Evolutionary conservation across 345 rosid genomes (phyloP).

Genomic region (Citrus cavaleriei): DNA sequence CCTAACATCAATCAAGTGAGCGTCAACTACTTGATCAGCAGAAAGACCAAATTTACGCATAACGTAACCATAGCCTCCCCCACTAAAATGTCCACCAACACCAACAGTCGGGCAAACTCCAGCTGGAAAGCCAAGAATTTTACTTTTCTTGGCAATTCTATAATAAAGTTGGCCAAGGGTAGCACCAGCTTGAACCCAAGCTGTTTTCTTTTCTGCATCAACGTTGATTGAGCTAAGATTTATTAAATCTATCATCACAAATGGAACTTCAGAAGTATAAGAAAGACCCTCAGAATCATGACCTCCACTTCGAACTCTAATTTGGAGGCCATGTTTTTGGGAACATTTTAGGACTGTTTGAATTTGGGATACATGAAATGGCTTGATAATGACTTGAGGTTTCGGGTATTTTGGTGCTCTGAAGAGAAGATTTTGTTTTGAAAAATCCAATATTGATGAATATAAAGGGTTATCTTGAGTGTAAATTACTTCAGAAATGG

Average conservation of each 20-base stretch:
- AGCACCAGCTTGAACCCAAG: background rate
- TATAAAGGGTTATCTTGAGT: background rate
- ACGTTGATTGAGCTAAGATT: background rate
- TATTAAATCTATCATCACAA: background rate
- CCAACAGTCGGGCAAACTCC: slow-evolving; percentile 36
- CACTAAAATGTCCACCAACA: slow-evolving; percentile 28
- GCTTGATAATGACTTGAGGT: slow-evolving; percentile 25
- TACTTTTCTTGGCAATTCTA: slow-evolving; percentile 26
- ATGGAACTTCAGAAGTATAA: slow-evolving; percentile 20
- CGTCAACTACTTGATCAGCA: slow-evolving; percentile 39
- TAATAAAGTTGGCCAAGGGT: slow-evolving; percentile 35
- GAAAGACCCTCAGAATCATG: slow-evolving; percentile 39
- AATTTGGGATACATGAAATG: slow-evolving; percentile 22
- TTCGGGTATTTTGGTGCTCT: background rate
- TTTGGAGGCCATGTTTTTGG: slow-evolving; percentile 18
- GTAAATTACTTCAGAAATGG: background rate
- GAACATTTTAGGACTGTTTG: slow-evolving; percentile 28
- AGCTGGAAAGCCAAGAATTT: slow-evolving; percentile 29
- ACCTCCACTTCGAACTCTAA: slow-evolving; percentile 36
- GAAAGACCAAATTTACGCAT: slow-evolving; percentile 30
- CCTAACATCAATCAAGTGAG: slow-evolving; percentile 25
- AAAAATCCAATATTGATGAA: background rate
- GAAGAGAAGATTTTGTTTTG: background rate
- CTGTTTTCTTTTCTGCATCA: background rate
- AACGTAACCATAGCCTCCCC: slow-evolving; percentile 26